Evolutionary conservation across 2,329 filamentous ascomycete species (phyloP).

Genomic region (Botryotinia narcissicola): DNA sequence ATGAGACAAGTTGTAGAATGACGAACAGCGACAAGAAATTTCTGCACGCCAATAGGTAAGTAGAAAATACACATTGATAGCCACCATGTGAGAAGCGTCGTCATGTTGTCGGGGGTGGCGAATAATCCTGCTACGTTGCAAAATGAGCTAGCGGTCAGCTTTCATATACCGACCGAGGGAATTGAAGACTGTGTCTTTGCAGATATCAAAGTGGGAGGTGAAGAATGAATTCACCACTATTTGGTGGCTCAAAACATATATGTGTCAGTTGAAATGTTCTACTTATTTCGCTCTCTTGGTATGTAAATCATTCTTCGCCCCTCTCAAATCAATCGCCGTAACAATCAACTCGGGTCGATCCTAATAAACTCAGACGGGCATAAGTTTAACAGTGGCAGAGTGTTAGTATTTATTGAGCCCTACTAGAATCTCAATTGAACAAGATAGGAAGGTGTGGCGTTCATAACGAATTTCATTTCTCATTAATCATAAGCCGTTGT

Average conservation of each 20-base stretch:
- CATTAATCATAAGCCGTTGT: neutral
- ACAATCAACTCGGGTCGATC: neutral
- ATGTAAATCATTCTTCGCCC: neutral
- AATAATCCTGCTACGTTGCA: neutral
- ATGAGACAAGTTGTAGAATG: no score
- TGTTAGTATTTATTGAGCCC: neutral
- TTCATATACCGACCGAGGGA: neutral
- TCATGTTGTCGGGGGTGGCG: neutral
- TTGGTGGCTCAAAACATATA: neutral
- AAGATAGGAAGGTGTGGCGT: neutral
- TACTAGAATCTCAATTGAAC: neutral
- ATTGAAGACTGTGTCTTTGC: neutral
- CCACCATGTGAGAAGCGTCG: neutral
- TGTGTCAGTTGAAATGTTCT: neutral
- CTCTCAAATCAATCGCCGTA: neutral
- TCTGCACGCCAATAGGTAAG: no score
- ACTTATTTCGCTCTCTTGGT: neutral
- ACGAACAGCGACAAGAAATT: no score
- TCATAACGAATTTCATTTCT: neutral
- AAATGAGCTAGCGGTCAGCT: neutral
- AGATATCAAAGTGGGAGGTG: neutral
- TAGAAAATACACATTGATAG: neutral
- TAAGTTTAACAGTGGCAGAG: neutral
- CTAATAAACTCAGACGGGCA: neutral
- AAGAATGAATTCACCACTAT: neutral